These are phyloP conservation scores for Sphagnum contortum DNA, from an alignment of 225 moss, liverwort and hornwort species.

Conservation along the genomic window DNA sequence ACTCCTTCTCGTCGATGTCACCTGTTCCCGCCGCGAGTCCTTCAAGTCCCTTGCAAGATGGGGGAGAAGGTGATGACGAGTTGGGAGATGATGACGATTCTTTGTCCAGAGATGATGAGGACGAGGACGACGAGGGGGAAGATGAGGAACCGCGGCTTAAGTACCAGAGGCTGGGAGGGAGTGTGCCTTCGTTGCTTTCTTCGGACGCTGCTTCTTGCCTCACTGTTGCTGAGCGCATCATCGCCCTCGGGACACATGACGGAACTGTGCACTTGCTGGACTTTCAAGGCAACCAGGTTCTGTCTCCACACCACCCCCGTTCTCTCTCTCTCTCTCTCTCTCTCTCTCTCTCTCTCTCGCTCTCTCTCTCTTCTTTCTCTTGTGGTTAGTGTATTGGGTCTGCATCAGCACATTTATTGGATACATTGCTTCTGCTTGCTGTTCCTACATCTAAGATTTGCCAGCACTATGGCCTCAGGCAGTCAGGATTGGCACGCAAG, in stretches of 20 bases:
- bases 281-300: slow-evolving; percentile 93
- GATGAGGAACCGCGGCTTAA: slow-evolving; percentile 93
- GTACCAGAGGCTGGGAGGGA: slow-evolving; percentile 84
- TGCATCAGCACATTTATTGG: too few species aligned
- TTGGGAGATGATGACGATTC: slow-evolving; percentile 55
- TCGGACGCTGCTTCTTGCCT: slow-evolving; percentile 82
- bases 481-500: too few species aligned
- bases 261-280: slow-evolving; percentile 90
- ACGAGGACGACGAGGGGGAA: slow-evolving; percentile 62
- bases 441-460: too few species aligned
- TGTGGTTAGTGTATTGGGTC: too few species aligned
- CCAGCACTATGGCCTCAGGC: too few species aligned
- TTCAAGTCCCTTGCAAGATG: slow-evolving; percentile 42
- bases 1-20: too few species aligned
- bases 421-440: too few species aligned
- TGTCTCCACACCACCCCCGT: background rate
- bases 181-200: slow-evolving; percentile 64
- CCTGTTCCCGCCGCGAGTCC: slow-evolving; percentile 12
- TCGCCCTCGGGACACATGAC: slow-evolving; percentile 83
- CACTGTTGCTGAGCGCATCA: slow-evolving; percentile 86
- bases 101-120: slow-evolving; percentile 47
- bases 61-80: slow-evolving; percentile 77
- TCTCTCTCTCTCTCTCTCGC: too few species aligned
- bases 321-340: too few species aligned
- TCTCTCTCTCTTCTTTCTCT: too few species aligned